These are phyloP conservation scores for Epichloe bromicola DNA, from an alignment of 2,329 filamentous ascomycete species.

Conservation along the genomic window DNA sequence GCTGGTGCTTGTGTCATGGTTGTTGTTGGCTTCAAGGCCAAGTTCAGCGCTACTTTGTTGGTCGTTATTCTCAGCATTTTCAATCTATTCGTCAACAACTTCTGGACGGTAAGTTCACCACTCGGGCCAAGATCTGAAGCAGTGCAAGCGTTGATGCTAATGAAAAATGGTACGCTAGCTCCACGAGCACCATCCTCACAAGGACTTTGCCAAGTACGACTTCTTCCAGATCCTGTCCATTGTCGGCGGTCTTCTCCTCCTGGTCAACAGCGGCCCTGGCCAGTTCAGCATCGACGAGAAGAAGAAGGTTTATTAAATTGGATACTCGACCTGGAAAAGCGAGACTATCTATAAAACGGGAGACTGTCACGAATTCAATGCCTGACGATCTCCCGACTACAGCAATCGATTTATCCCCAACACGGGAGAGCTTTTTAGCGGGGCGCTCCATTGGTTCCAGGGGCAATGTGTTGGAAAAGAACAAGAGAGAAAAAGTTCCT, in stretches of 20 bases:
- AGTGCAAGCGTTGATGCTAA: neutral
- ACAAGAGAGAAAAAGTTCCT: neutral
- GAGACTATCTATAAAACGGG: neutral
- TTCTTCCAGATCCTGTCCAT: constrained; percentile 99
- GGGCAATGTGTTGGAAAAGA: constrained; percentile 1
- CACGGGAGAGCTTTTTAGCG: neutral
- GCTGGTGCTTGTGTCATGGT: constrained; percentile 95
- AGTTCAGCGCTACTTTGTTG: constrained; percentile 92
- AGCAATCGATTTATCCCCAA: neutral
- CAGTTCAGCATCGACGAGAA: constrained; percentile 99
- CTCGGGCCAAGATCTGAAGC: neutral
- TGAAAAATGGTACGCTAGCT: constrained; percentile 41
- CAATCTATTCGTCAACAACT: constrained; percentile 97
- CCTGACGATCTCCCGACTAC: constrained; percentile 3
- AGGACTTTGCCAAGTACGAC: constrained; percentile 99
- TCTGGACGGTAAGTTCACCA: constrained; percentile 74
- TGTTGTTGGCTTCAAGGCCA: constrained; percentile 98
- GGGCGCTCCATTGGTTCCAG: constrained; percentile 1
- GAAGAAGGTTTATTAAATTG: constrained; percentile 91
- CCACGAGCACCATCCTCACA: constrained; percentile 95
- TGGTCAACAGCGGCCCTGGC: constrained; percentile 97
- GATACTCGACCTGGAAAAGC: no score
- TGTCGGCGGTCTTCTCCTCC: constrained; percentile 85
- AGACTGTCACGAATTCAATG: constrained; percentile 5
- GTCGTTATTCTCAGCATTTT: constrained; percentile 93